Percentiles rank a stretch among this genome's conserved stretches.
phyloP scores from a whole-genome alignment of 225 moss, liverwort and hornwort genomes.

The Pleurozium schreberi region DNA sequence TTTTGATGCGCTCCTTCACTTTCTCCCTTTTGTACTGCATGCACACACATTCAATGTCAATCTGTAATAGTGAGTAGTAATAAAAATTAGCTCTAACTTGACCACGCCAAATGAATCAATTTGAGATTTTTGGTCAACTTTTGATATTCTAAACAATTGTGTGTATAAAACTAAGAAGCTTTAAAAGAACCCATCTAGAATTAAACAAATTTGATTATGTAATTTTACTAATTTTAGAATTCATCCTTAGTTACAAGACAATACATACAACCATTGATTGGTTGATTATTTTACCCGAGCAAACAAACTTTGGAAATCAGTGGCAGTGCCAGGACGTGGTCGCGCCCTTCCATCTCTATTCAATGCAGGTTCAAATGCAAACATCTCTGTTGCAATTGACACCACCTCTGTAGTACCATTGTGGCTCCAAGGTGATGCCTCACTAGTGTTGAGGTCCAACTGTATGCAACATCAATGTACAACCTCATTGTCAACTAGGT shows the following conservation, averaged over 20 bases:
- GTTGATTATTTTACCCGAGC: constrained; percentile 1
- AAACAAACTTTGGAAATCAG: constrained; percentile 32
- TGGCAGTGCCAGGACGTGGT: constrained; percentile 46
- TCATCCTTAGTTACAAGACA: not conserved
- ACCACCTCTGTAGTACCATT: rapidly evolving
- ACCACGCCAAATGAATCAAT: not conserved
- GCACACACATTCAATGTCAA: not conserved
- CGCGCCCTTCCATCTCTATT: constrained; percentile 40
- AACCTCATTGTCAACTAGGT: not conserved
- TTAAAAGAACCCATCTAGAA: not conserved
- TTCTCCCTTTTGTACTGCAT: constrained; percentile 37
- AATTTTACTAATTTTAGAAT: no score
- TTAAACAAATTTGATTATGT: not conserved
- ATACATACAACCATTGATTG: no score
- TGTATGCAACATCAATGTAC: not conserved
- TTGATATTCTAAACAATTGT: no score
- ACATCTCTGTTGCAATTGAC: rapidly evolving
- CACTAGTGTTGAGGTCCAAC: not conserved
- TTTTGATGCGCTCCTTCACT: constrained; percentile 28
- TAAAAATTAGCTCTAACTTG: no score
- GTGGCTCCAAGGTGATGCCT: not conserved
- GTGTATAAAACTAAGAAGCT: no score
- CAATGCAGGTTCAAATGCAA: not conserved
- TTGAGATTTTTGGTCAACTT: no score
- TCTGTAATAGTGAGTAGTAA: not conserved